Evolutionary conservation across 345 rosid species (phyloP).

Genomic region (Turritis glabra): DNA sequence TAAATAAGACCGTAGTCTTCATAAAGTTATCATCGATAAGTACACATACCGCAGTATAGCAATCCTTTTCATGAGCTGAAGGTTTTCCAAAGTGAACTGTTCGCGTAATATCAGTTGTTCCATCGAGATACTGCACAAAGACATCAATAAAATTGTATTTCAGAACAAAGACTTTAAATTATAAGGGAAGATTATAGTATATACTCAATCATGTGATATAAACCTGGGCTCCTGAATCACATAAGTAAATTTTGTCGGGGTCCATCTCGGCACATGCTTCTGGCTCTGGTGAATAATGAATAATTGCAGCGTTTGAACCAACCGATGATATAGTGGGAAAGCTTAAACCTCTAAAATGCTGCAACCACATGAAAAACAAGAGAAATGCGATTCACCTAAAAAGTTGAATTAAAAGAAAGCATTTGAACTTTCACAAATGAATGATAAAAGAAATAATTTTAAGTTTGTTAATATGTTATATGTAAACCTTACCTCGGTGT

Average conservation of each 20-base stretch:
- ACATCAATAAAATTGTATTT: conserved; percentile 26
- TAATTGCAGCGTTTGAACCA: conserved; percentile 93
- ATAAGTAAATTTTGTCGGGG: conserved; percentile 73
- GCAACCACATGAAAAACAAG: conserved; percentile 38
- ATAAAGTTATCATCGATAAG: background rate
- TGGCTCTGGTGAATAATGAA: conserved; percentile 76
- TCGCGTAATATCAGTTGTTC: conserved; percentile 95
- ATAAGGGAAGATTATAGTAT: conserved; percentile 6
- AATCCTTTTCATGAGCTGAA: conserved; percentile 80
- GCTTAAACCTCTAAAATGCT: conserved; percentile 95
- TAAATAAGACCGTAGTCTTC: background rate
- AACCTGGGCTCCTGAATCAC: conserved; percentile 99
- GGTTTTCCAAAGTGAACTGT: conserved; percentile 97
- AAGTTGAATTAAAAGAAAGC: background rate
- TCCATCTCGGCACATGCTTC: conserved; percentile 86
- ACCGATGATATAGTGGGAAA: conserved; percentile 95
- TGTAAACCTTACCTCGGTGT: conserved; percentile 59
- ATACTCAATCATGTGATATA: conserved; percentile 3
- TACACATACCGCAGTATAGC: conserved; percentile 83
- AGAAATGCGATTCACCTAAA: background rate
- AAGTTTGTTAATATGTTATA: background rate
- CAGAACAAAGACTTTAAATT: background rate
- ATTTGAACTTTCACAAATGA: background rate
- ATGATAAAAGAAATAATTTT: background rate
- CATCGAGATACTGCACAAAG: conserved; percentile 72